Conservation (phyloP, 1,139 yeast genomes). For the Hansenula sp. region DNA sequence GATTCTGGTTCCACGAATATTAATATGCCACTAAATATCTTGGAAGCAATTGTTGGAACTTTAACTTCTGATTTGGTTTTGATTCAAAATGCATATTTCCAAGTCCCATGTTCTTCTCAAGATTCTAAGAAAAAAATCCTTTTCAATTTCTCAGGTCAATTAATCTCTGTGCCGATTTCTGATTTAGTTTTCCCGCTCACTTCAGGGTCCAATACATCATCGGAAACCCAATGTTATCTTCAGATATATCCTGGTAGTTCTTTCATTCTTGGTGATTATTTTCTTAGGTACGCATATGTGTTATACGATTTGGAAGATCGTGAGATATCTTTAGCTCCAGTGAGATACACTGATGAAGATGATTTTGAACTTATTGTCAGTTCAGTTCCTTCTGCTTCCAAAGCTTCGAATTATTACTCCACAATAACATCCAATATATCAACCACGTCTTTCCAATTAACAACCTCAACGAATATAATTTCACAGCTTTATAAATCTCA, state of each 20-base stretch:
- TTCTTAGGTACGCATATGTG: constrained; percentile 69
- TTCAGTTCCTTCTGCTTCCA: constrained; percentile 43
- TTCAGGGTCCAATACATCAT: not conserved
- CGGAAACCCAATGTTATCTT: not conserved
- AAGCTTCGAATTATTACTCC: constrained; percentile 26
- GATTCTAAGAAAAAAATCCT: too few relatives aligned
- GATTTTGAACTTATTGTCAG: constrained; percentile 39
- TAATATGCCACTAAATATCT: not conserved
- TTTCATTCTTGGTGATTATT: constrained; percentile 65
- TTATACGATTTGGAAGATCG: constrained; percentile 71
- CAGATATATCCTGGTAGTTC: constrained; percentile 17
- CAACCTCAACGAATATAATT: too few relatives aligned
- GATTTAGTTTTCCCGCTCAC: not conserved
- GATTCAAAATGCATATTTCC: too few relatives aligned
- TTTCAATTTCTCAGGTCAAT: too few relatives aligned
- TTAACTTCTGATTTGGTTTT: too few relatives aligned
- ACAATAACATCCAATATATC: not conserved
- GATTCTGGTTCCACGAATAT: constrained; percentile 57
- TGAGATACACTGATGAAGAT: constrained; percentile 35
- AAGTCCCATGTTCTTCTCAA: too few relatives aligned
- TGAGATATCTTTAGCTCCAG: constrained; percentile 68
- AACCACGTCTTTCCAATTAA: not conserved
- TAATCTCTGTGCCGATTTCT: too few relatives aligned
- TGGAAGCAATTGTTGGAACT: not conserved
- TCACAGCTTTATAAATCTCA: too few relatives aligned